Conservation (phyloP, 2,329 filamentous ascomycete species). For the Aspergillus bombycis region DNA sequence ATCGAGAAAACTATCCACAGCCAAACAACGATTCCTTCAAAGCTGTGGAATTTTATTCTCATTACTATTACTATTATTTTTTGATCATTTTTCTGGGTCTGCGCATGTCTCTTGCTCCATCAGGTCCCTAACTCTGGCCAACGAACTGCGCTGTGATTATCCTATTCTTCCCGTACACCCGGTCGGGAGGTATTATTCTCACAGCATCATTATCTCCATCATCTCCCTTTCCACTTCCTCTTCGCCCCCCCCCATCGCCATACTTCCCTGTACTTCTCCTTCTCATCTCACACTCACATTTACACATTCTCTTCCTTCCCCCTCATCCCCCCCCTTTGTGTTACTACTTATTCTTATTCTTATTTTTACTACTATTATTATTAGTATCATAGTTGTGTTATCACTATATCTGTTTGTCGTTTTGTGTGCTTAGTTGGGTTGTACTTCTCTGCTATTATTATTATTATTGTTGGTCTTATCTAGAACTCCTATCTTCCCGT, state of each 20-base stretch:
- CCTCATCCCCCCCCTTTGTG: slow-evolving; percentile 22
- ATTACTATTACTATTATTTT: slow-evolving; percentile 23
- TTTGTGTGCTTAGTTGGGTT: slow-evolving; percentile 3
- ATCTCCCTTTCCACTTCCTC: slow-evolving; percentile 14
- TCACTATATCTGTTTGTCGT: not conserved
- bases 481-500: slow-evolving; percentile 7
- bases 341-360: slow-evolving; percentile 16
- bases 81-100: slow-evolving; percentile 16
- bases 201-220: slow-evolving; percentile 9
- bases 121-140: slow-evolving; percentile 17
- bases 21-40: slow-evolving; percentile 12
- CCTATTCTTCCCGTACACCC: slow-evolving; percentile 12
- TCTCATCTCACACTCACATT: slow-evolving; percentile 10
- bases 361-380: slow-evolving; percentile 10
- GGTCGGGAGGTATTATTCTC: slow-evolving; percentile 8
- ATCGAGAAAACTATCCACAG: slow-evolving; percentile 8
- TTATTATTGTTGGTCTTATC: slow-evolving; percentile 15
- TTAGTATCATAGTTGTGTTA: slow-evolving; percentile 13
- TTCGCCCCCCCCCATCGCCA: slow-evolving; percentile 14
- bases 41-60: slow-evolving; percentile 12
- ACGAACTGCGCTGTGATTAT: slow-evolving; percentile 21
- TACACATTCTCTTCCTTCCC: slow-evolving; percentile 9
- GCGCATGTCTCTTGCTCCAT: slow-evolving; percentile 6
- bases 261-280: slow-evolving; percentile 22
- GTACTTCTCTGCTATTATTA: slow-evolving; percentile 2